These are phyloP conservation scores for Sanghuangporus weigelae DNA, from an alignment of 1,284 basidiomycete genomes.

Conservation along the genomic window DNA sequence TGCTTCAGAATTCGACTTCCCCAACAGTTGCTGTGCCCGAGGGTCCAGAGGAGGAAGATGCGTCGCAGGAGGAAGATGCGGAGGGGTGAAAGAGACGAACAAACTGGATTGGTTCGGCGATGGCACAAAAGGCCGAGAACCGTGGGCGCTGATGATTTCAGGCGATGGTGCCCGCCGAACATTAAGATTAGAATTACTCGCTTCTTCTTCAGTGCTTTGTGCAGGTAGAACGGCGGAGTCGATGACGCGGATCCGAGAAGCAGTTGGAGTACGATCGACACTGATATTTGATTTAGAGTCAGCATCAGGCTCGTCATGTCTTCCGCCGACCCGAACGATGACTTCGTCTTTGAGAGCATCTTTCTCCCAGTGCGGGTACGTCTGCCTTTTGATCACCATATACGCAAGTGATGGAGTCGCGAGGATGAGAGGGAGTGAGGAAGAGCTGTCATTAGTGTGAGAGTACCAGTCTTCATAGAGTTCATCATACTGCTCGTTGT, in stretches of 20 bases:
- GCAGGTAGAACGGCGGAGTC: not conserved
- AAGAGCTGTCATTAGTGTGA: not conserved
- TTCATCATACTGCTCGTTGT: not conserved
- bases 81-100: not conserved
- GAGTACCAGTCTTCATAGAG: not conserved
- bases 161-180: not conserved
- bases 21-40: not conserved
- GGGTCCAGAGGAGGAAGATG: not conserved
- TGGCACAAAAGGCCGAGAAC: not conserved
- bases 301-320: not conserved
- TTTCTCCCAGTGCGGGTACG: conserved; percentile 5
- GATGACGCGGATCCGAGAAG: not conserved
- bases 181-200: not conserved
- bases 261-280: not conserved
- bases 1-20: not conserved
- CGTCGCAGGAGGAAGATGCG: conserved; percentile 1
- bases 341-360: not conserved
- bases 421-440: not conserved
- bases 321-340: not conserved
- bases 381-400: not conserved
- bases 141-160: not conserved
- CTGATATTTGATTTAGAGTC: not conserved
- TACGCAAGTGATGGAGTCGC: not conserved
- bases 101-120: not conserved
- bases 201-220: not conserved